phyloP scores from a whole-genome alignment of 2,329 filamentous ascomycete species.

The Amphichorda felina region DNA sequence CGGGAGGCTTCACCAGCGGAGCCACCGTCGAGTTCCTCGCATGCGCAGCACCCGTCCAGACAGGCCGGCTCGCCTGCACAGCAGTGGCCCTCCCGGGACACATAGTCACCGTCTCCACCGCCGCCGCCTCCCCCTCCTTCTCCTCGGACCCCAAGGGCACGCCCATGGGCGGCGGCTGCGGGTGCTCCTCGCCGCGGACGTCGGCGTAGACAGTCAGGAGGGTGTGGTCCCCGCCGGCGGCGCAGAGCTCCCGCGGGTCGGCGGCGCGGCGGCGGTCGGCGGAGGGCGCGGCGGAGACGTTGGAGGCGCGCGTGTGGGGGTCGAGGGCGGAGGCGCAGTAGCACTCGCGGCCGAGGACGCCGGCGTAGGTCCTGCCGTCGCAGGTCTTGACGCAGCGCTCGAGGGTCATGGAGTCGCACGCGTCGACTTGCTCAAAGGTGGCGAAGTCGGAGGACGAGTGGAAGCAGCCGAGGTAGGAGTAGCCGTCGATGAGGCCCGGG shows the following conservation, averaged over 20 bases:
- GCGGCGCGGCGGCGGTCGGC: constrained; percentile 31
- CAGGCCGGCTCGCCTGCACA: too few relatives aligned
- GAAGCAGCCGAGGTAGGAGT: constrained; percentile 28
- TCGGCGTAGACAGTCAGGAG: constrained; percentile 32
- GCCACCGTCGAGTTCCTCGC: not conserved
- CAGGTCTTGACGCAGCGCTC: constrained; percentile 26
- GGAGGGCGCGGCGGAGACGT: too few relatives aligned
- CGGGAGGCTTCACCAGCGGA: not conserved
- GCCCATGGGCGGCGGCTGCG: constrained; percentile 19
- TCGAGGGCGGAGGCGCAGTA: constrained; percentile 32
- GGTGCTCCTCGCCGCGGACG: constrained; percentile 14
- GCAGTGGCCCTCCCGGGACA: too few relatives aligned
- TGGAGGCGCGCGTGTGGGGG: constrained; percentile 24
- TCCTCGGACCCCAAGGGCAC: not conserved
- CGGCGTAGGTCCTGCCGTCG: constrained; percentile 21
- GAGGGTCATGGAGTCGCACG: constrained; percentile 24
- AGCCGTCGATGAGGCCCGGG: constrained; percentile 18
- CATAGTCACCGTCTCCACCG: not conserved
- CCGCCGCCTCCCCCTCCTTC: not conserved
- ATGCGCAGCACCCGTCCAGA: not conserved
- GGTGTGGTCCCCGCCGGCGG: constrained; percentile 23
- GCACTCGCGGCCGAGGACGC: constrained; percentile 26
- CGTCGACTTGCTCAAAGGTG: constrained; percentile 17
- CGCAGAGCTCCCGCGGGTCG: constrained; percentile 24
- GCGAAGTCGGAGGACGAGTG: constrained; percentile 21